phyloP scores from a whole-genome alignment of 2,329 filamentous ascomycete genomes.

The Biscogniauxia marginata region DNA sequence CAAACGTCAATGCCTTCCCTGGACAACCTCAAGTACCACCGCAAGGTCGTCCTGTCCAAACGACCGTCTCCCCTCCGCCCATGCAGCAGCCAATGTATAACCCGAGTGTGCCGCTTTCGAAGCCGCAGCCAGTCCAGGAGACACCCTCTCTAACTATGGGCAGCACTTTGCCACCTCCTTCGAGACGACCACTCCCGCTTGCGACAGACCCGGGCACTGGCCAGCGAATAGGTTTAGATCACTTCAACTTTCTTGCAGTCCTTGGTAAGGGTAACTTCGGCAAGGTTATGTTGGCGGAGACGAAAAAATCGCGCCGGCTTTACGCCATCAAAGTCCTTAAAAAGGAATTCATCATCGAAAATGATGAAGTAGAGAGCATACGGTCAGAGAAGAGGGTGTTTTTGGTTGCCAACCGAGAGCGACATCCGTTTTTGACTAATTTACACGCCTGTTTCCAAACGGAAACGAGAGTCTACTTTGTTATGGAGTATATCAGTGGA shows the following conservation, averaged over 20 bases:
- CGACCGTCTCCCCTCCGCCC: conserved; percentile 27
- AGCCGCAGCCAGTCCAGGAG: conserved; percentile 41
- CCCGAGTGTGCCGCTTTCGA: conserved; percentile 31
- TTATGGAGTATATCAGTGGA: conserved; percentile 99
- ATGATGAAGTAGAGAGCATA: conserved; percentile 97
- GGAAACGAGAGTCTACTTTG: conserved; percentile 96
- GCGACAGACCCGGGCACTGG: conserved; percentile 73
- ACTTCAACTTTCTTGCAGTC: conserved; percentile 98
- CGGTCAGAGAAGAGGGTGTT: conserved; percentile 97
- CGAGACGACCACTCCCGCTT: conserved; percentile 63
- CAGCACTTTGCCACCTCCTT: conserved; percentile 36
- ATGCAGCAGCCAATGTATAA: conserved; percentile 35
- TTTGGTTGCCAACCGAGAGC: conserved; percentile 93
- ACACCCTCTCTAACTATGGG: conserved; percentile 35
- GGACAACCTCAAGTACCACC: conserved; percentile 40
- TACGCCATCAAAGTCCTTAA: conserved; percentile 99
- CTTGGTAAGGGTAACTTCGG: conserved; percentile 99
- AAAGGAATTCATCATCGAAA: conserved; percentile 99
- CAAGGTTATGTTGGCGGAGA: conserved; percentile 99
- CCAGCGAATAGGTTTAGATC: conserved; percentile 87
- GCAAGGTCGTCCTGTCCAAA: conserved; percentile 39
- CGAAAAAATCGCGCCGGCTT: conserved; percentile 84
- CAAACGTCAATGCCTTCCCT: conserved; percentile 55
- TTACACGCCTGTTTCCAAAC: conserved; percentile 99
- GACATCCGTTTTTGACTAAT: conserved; percentile 92